These are phyloP conservation scores for Solanum hybrid DNA, from an alignment of 305 asterid genomes.

Conservation along the genomic window DNA sequence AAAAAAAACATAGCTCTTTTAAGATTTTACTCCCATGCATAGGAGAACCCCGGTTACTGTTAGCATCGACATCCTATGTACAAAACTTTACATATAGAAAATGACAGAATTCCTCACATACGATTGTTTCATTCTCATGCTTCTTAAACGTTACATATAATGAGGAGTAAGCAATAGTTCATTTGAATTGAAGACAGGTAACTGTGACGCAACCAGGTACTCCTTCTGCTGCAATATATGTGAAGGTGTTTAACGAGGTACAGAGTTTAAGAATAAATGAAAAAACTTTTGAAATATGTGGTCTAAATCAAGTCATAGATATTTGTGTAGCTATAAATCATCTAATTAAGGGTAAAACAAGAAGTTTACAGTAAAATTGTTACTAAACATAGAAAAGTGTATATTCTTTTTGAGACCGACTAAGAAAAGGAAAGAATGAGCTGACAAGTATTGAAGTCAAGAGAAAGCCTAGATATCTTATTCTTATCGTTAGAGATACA, in stretches of 20 bases:
- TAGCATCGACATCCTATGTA: neutral
- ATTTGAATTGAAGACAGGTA: neutral
- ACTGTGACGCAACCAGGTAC: neutral
- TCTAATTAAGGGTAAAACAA: neutral
- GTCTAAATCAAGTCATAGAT: neutral
- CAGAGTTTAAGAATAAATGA: neutral
- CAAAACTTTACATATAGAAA: neutral
- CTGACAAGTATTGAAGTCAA: neutral
- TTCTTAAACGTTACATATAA: neutral
- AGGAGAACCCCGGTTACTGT: neutral
- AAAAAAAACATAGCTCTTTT: neutral
- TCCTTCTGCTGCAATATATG: neutral
- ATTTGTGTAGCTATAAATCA: neutral
- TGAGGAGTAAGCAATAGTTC: neutral
- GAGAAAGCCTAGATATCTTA: neutral
- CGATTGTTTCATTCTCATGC: neutral
- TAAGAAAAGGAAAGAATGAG: neutral
- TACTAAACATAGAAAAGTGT: neutral
- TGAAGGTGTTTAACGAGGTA: neutral
- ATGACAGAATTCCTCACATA: neutral
- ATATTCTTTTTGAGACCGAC: neutral
- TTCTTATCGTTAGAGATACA: neutral
- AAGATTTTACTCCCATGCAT: neutral
- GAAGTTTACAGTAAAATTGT: neutral
- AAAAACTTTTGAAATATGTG: neutral